phyloP scores from a whole-genome alignment of 192 early-diverging fungal genomes.

The Cladochytrium replicatum region DNA sequence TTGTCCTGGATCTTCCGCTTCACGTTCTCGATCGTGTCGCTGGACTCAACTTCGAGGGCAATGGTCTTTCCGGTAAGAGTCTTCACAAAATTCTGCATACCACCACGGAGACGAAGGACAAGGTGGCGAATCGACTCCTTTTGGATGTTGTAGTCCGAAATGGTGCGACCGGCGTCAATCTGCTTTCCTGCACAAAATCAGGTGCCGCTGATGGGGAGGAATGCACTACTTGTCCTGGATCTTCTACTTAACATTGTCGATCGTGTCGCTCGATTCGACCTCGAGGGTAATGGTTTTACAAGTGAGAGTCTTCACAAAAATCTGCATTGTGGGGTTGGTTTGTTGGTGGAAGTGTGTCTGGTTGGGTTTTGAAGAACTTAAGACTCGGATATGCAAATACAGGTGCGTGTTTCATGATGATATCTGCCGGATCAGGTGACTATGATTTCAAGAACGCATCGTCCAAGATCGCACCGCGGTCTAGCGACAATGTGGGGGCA shows the following conservation, averaged over 20 bases:
- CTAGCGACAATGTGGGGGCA: no score
- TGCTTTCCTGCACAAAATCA: slow-evolving; percentile 99
- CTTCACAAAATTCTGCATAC: slow-evolving; percentile 75
- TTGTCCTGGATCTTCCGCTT: slow-evolving; percentile 76
- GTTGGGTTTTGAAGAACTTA: no score
- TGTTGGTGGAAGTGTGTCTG: no score
- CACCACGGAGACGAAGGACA: slow-evolving; percentile 92
- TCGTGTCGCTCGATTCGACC: slow-evolving; percentile 87
- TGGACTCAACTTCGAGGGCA: slow-evolving; percentile 63
- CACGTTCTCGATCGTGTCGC: slow-evolving; percentile 69
- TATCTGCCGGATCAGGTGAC: no score
- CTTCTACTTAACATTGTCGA: slow-evolving; percentile 89
- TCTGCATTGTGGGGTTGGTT: no score
- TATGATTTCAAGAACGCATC: no score
- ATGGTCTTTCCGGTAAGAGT: slow-evolving; percentile 72
- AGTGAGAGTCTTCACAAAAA: slow-evolving; percentile 85
- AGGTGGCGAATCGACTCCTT: slow-evolving; percentile 98
- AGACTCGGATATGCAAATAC: no score
- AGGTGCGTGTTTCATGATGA: no score
- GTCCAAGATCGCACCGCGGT: no score
- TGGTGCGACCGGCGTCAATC: slow-evolving; percentile 95
- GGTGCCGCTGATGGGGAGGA: slow-evolving; percentile 97
- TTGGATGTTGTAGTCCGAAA: slow-evolving; percentile 99
- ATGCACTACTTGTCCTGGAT: slow-evolving; percentile 98
- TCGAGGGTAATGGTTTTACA: slow-evolving; percentile 97